These are phyloP conservation scores for Knoxdaviesia proteae DNA, from an alignment of 2,329 filamentous ascomycete genomes.

Conservation along the genomic window DNA sequence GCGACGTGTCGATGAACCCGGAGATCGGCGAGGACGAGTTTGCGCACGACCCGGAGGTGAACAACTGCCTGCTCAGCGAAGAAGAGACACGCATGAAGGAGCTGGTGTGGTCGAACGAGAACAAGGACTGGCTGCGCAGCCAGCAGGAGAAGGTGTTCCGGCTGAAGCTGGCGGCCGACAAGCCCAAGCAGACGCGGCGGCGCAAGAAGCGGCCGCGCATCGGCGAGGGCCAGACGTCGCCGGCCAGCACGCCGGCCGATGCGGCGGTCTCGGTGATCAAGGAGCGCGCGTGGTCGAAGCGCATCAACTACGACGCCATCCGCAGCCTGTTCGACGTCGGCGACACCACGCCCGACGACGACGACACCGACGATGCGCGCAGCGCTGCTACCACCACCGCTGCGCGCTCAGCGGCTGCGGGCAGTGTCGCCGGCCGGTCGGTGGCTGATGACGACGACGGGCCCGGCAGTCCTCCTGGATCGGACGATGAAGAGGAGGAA, in stretches of 20 bases:
- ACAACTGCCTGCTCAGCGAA: constrained; percentile 52
- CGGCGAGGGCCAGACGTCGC: constrained; percentile 42
- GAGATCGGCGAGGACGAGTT: constrained; percentile 68
- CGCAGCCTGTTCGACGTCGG: constrained; percentile 30
- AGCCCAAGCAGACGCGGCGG: constrained; percentile 35
- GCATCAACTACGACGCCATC: constrained; percentile 53
- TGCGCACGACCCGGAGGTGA: constrained; percentile 71
- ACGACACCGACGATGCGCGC: constrained; percentile 21
- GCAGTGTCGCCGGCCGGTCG: constrained; percentile 14
- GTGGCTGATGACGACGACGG: constrained; percentile 15
- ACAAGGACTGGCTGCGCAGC: constrained; percentile 77
- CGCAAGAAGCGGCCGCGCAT: constrained; percentile 34
- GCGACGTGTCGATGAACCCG: constrained; percentile 32
- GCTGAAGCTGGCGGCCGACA: constrained; percentile 39
- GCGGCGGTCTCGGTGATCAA: constrained; percentile 48
- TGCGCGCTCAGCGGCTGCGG: constrained; percentile 10
- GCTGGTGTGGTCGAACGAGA: constrained; percentile 82
- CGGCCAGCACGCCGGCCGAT: constrained; percentile 47
- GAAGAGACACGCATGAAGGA: constrained; percentile 70
- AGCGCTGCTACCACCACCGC: constrained; percentile 27
- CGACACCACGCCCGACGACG: constrained; percentile 6
- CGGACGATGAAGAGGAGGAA: constrained; percentile 14
- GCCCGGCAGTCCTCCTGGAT: constrained; percentile 15
- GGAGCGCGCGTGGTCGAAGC: constrained; percentile 47
- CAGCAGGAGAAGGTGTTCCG: constrained; percentile 71